phyloP scores from a whole-genome alignment of 805 yeast genomes.

The Sugiyamaella boreocaroliniensis region DNA sequence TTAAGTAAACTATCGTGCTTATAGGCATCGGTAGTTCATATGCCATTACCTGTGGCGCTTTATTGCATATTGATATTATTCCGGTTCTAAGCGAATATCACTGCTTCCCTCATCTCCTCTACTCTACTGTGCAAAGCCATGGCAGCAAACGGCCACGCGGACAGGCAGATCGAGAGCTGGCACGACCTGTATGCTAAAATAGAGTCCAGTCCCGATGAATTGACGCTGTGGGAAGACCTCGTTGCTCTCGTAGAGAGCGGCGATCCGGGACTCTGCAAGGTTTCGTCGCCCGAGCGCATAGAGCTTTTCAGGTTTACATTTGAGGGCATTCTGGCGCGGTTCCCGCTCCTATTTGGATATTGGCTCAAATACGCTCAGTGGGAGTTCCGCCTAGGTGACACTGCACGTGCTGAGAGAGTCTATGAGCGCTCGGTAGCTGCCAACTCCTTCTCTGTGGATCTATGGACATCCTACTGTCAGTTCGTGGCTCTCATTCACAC shows the following conservation, averaged over 20 bases:
- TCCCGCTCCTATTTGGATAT: conserved; percentile 36
- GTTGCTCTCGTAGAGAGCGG: conserved; percentile 19
- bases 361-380: conserved; percentile 37
- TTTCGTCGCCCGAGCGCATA: conserved; percentile 24
- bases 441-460: conserved; percentile 25
- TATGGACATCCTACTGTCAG: conserved; percentile 35
- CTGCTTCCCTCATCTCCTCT: neutral
- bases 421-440: conserved; percentile 31
- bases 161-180: conserved; percentile 16
- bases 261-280: conserved; percentile 26
- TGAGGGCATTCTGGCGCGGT: conserved; percentile 28
- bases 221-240: conserved; percentile 31
- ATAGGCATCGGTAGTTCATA: too few relatives aligned
- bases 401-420: conserved; percentile 28
- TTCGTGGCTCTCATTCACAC: conserved; percentile 26
- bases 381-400: conserved; percentile 30
- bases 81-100: neutral
- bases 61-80: too few relatives aligned
- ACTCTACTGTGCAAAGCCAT: neutral
- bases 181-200: conserved; percentile 11
- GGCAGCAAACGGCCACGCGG: neutral
- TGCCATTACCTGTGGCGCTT: too few relatives aligned
- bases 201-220: conserved; percentile 25
- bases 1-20: too few relatives aligned
- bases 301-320: conserved; percentile 25